Base-by-base conservation (phyloP, 495 filamentous ascomycete species). In the Tuber brumale region DNA sequence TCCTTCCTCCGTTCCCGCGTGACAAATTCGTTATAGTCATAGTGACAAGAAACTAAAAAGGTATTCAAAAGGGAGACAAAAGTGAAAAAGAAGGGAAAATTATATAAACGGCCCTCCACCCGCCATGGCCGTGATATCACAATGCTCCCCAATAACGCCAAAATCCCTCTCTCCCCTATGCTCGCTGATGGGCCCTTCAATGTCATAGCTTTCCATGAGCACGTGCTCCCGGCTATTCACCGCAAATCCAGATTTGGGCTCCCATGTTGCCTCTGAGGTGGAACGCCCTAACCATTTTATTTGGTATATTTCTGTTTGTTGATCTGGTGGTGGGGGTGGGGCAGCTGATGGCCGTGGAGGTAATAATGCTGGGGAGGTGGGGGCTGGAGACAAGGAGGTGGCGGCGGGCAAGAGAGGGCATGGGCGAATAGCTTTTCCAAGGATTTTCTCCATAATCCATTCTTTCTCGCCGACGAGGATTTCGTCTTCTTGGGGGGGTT, bases 391-490 rank as follows among this genome's bases (percentile, higher is more conserved):
- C 57, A n/a, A 79, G 12, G 78, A 80, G 70, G 70, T 73, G 27
- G 74, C 74, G 0, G 78, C 74, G 48, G 76, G 72, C 71, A 51
- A 51, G 61, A 73, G 72, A n/a, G 78, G 74, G 23, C 42, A 72
- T 69, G 79, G 79, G 70, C 44, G 35, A 71, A 41, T 23, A 2
- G 70, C 39, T 46, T 73, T 81, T 14, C 37, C 71, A 35, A 82
- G 48, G n/a, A 82, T 77, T 23, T 74, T 79, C 46, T 82, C 80
- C 70, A 82, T 79, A 44, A 82, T 82, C 80, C 80, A 82, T 66
- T 82, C 80, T 0, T 69, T n/a, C 41, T 77, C 76, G 41, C 77
- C 78, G 44, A 80, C 51, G n/a, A 80, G 74, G 4, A 80, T 43
- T 39, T 72, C 77, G 48, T 70, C 76, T 27, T 74, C 46, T 44